phyloP scores from a whole-genome alignment of 176 grass and related monocot genomes.

The Triticum urartu region DNA sequence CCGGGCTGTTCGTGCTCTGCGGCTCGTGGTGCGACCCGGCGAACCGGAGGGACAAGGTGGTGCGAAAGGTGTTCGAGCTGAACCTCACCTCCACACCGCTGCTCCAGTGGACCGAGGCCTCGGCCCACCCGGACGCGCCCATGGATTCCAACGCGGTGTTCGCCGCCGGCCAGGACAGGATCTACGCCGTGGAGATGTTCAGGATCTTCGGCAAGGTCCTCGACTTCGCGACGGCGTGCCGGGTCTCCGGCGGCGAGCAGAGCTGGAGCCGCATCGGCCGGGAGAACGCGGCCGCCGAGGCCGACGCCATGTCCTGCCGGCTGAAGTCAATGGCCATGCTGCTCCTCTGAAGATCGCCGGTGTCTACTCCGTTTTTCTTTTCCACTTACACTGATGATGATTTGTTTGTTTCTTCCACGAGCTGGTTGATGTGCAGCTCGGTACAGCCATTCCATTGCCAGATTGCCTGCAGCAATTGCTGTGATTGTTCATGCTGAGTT shows the following conservation, averaged over 20 bases:
- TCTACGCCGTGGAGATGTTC: conserved; percentile 94
- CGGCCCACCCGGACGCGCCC: conserved; percentile 81
- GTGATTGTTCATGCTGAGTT: conserved; percentile 7
- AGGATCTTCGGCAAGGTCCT: conserved; percentile 92
- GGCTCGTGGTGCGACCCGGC: conserved; percentile 75
- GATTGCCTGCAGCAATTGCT: background rate
- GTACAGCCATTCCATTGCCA: conserved; percentile 4
- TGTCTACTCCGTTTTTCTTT: background rate
- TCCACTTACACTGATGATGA: conserved; percentile 6
- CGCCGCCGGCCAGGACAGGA: conserved; percentile 36
- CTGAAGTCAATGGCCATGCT: conserved; percentile 74
- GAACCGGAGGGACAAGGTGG: conserved; percentile 71
- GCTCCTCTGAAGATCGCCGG: conserved; percentile 34
- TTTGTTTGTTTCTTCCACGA: conserved; percentile 7
- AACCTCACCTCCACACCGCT: conserved; percentile 23
- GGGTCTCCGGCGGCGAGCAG: conserved; percentile 35
- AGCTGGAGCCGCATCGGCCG: conserved; percentile 59
- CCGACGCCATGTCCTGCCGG: conserved; percentile 65
- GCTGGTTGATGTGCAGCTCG: background rate
- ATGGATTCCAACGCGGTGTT: conserved; percentile 82
- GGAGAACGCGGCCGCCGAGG: conserved; percentile 55
- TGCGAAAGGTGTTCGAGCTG: conserved; percentile 85
- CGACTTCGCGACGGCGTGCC: conserved; percentile 73
- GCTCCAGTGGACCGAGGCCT: conserved; percentile 60
- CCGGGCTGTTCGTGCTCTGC: conserved; percentile 82